Conservation (phyloP, 2,329 filamentous ascomycete species). For the Sporothrix dimorphospora region DNA sequence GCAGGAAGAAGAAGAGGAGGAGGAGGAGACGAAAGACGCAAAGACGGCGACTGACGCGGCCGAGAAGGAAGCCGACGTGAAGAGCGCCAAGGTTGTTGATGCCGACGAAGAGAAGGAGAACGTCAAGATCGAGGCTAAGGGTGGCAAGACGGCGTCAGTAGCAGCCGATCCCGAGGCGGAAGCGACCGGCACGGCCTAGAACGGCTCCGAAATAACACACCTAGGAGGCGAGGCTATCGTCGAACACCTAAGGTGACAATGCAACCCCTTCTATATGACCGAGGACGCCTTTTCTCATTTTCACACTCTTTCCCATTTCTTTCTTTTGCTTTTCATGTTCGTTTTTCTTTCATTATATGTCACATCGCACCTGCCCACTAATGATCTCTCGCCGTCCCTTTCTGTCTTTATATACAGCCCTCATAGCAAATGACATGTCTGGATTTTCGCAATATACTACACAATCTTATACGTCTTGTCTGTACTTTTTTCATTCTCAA, state of each 20-base stretch:
- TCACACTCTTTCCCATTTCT: neutral
- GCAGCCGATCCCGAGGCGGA: neutral
- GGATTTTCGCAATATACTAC: neutral
- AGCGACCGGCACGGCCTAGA: neutral
- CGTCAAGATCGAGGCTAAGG: neutral
- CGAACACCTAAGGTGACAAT: neutral
- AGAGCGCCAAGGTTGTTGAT: neutral
- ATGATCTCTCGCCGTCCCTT: neutral
- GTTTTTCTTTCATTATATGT: neutral
- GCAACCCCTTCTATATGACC: neutral
- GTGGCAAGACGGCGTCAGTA: neutral
- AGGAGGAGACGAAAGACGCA: slow-evolving; percentile 36
- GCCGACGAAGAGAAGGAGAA: slow-evolving; percentile 37
- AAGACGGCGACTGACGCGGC: slow-evolving; percentile 13
- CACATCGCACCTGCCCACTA: neutral
- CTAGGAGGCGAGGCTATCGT: neutral
- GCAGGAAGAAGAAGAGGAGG: slow-evolving; percentile 34
- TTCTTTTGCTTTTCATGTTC: too few species aligned
- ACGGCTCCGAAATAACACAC: neutral
- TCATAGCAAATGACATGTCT: neutral
- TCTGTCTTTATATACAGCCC: neutral
- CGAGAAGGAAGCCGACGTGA: slow-evolving; percentile 17
- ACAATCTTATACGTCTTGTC: neutral
- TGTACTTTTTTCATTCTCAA: neutral
- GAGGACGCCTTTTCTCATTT: neutral